Conservation (phyloP, 805 yeast genomes). For the Scheffersomyces lignosus region DNA sequence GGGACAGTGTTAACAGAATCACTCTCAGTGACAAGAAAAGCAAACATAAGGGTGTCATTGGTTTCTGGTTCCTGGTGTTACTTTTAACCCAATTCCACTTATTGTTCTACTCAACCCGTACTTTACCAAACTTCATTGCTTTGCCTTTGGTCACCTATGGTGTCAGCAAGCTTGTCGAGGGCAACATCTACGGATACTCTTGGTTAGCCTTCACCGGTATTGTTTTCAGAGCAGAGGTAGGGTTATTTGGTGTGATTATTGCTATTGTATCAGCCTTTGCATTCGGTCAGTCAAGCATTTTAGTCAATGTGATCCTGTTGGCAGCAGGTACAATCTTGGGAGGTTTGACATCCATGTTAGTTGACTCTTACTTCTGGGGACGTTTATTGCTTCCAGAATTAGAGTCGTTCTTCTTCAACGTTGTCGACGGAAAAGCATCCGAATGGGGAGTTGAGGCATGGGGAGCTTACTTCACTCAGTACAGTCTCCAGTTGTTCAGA, state of each 20-base stretch:
- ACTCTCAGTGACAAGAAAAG: slow-evolving; percentile 19
- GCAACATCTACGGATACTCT: slow-evolving; percentile 48
- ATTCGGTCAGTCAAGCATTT: slow-evolving; percentile 47
- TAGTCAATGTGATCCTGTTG: slow-evolving; percentile 35
- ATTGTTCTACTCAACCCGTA: slow-evolving; percentile 75
- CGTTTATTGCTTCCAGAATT: slow-evolving; percentile 67
- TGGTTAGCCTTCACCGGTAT: slow-evolving; percentile 62
- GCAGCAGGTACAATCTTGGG: slow-evolving; percentile 58
- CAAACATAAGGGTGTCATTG: slow-evolving; percentile 25
- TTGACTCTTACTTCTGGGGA: slow-evolving; percentile 82
- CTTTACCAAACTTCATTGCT: slow-evolving; percentile 85
- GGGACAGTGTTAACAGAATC: slow-evolving; percentile 32
- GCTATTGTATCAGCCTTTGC: slow-evolving; percentile 46
- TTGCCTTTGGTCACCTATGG: slow-evolving; percentile 69
- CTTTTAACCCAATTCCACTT: slow-evolving; percentile 74
- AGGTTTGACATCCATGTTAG: slow-evolving; percentile 39
- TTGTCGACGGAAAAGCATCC: slow-evolving; percentile 67
- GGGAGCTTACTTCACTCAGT: slow-evolving; percentile 60
- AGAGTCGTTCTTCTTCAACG: slow-evolving; percentile 70
- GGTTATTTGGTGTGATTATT: slow-evolving; percentile 51
- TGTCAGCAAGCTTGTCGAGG: slow-evolving; percentile 49
- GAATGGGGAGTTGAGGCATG: slow-evolving; percentile 88
- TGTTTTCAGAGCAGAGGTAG: slow-evolving; percentile 72
- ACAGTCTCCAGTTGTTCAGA: slow-evolving; percentile 37
- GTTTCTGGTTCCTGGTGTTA: slow-evolving; percentile 61